These are phyloP conservation scores for Dendrocalamus sinicus DNA, from an alignment of 176 grass and related monocot genomes.

Conservation along the genomic window DNA sequence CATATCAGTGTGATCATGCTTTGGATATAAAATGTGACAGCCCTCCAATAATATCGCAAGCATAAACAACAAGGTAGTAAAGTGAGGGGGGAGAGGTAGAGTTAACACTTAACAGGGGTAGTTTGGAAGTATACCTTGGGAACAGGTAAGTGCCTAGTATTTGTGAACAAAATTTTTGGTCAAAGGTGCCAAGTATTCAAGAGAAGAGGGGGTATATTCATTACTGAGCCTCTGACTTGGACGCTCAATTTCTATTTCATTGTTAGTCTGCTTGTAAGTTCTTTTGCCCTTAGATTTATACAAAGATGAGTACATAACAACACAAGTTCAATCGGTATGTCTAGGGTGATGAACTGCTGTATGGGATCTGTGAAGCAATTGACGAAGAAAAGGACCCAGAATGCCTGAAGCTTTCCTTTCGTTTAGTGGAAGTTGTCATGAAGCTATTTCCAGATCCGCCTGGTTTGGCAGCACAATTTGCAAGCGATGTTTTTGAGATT, in stretches of 20 bases:
- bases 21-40: constrained; percentile 14
- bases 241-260: constrained; percentile 18
- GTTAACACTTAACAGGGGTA: not conserved
- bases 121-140: constrained; percentile 7
- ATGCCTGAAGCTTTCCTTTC: constrained; percentile 85
- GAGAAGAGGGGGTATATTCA: constrained; percentile 12
- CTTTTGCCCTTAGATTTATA: constrained; percentile 20
- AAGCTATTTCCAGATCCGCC: constrained; percentile 65
- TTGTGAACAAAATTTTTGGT: not conserved
- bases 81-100: constrained; percentile 11
- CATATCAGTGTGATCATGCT: not conserved
- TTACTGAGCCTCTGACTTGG: not conserved
- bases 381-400: constrained; percentile 90
- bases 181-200: not conserved
- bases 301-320: constrained; percentile 35
- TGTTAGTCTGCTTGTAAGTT: constrained; percentile 12
- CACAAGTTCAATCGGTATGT: constrained; percentile 38
- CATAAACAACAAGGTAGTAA: constrained; percentile 25
- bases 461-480: constrained; percentile 60
- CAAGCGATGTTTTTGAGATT: constrained; percentile 74
- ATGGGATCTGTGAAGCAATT: constrained; percentile 73
- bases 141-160: not conserved
- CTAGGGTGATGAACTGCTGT: constrained; percentile 74
- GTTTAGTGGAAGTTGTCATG: constrained; percentile 67
- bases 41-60: constrained; percentile 13